A percentile compares a stretch with the other conserved stretches of the same genome.
These are phyloP conservation scores for Fusarium albosuccineum DNA, from an alignment of 2,329 filamentous ascomycete genomes.

Conservation along the genomic window DNA sequence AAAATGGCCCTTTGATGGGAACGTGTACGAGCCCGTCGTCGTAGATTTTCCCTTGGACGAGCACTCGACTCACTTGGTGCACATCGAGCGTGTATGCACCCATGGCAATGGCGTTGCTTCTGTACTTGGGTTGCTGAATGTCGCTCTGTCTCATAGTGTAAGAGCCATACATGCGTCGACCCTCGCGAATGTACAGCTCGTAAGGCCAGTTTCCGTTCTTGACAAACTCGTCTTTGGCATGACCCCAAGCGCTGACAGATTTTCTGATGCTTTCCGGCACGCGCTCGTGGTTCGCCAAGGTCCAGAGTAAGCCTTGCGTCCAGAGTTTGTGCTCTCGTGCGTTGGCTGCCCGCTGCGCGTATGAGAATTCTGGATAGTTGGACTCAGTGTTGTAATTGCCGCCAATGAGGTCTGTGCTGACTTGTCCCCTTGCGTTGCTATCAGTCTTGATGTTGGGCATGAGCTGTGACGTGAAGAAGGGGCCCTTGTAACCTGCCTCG, in stretches of 20 bases:
- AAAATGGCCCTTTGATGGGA: constrained; percentile 25
- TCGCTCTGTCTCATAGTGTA: constrained; percentile 36
- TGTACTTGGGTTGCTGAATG: constrained; percentile 20
- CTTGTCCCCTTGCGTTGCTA: constrained; percentile 30
- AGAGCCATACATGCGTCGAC: constrained; percentile 30
- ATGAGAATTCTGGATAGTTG: constrained; percentile 35
- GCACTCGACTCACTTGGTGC: constrained; percentile 33
- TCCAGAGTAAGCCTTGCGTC: constrained; percentile 36
- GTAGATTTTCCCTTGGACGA: constrained; percentile 20
- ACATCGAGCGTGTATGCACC: constrained; percentile 33
- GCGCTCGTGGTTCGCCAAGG: constrained; percentile 29
- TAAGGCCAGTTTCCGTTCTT: constrained; percentile 36
- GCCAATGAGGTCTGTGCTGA: constrained; percentile 38
- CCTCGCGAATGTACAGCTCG: constrained; percentile 36
- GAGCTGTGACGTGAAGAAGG: constrained; percentile 33
- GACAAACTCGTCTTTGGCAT: constrained; percentile 33
- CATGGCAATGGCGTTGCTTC: constrained; percentile 18
- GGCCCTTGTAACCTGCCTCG: constrained; percentile 30
- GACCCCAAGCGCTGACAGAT: constrained; percentile 22
- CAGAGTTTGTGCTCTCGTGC: constrained; percentile 27
- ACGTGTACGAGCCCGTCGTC: constrained; percentile 37
- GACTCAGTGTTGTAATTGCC: constrained; percentile 24
- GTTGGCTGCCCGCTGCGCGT: constrained; percentile 17
- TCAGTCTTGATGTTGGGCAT: constrained; percentile 41
- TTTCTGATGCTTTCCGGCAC: constrained; percentile 18